phyloP scores from a whole-genome alignment of 495 filamentous ascomycete species.

The Aspergillus saccharolyticus region DNA sequence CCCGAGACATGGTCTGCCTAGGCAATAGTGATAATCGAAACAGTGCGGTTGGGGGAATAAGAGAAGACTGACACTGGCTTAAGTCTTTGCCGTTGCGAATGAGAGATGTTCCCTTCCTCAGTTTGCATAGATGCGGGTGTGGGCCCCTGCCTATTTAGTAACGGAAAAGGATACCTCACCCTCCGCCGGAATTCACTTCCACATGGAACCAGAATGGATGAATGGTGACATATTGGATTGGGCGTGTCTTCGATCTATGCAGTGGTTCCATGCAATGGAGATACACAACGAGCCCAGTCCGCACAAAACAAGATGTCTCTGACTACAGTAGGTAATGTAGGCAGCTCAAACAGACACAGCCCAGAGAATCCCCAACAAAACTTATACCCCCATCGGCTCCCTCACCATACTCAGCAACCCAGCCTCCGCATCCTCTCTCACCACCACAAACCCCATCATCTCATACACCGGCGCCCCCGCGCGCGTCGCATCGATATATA shows the following conservation, averaged over 20 bases:
- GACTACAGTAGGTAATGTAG: too few species aligned
- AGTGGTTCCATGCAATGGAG: background rate
- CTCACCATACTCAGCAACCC: background rate
- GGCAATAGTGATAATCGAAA: background rate
- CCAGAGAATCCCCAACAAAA: too few species aligned
- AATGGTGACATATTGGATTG: background rate
- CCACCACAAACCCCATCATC: constrained; percentile 17
- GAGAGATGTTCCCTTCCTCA: too few species aligned
- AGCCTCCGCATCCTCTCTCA: background rate
- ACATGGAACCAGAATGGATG: background rate
- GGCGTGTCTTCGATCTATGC: background rate
- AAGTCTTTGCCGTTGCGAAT: too few species aligned
- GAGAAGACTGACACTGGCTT: background rate
- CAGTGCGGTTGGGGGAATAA: background rate
- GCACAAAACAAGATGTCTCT: too few species aligned
- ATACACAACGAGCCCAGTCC: too few species aligned
- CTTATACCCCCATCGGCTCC: background rate
- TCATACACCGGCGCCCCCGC: constrained; percentile 17
- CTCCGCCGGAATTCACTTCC: background rate
- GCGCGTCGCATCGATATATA: constrained; percentile 21
- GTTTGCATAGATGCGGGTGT: too few species aligned
- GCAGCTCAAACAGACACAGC: too few species aligned
- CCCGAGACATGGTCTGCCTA: background rate
- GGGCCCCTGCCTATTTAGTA: too few species aligned
- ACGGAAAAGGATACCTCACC: background rate